phyloP scores from a whole-genome alignment of 768 basidiomycete genomes.

The Pisolithus albus region DNA sequence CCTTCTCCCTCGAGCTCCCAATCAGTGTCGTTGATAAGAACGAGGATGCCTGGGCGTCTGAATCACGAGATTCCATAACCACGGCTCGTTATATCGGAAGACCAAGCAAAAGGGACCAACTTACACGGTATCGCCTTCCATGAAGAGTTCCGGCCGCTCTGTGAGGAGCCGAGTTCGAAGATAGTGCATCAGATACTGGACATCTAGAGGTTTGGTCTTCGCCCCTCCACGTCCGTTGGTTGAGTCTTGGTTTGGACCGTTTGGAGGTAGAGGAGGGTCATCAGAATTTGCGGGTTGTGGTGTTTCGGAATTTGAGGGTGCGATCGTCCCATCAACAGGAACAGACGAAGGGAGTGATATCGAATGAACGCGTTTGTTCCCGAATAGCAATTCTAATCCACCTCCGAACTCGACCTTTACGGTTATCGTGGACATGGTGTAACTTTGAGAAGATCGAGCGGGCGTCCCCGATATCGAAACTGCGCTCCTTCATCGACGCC shows the following conservation, averaged over 20 bases:
- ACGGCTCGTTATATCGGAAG: background rate
- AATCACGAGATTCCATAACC: background rate
- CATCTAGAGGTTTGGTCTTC: slow-evolving; percentile 44
- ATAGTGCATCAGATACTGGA: slow-evolving; percentile 73
- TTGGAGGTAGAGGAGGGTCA: background rate
- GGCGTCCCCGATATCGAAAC: too few species aligned
- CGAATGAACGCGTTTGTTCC: slow-evolving; percentile 54
- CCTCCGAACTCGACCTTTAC: slow-evolving; percentile 76
- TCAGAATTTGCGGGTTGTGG: background rate
- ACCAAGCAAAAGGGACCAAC: slow-evolving; percentile 20
- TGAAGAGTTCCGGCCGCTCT: slow-evolving; percentile 84
- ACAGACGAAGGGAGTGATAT: slow-evolving; percentile 48
- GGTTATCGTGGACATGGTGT: slow-evolving; percentile 15
- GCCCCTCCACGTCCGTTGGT: background rate
- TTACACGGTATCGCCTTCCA: slow-evolving; percentile 83
- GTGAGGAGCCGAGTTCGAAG: slow-evolving; percentile 72
- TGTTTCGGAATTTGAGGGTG: slow-evolving; percentile 2
- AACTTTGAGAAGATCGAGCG: too few species aligned
- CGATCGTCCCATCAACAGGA: slow-evolving; percentile 30
- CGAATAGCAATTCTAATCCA: slow-evolving; percentile 81
- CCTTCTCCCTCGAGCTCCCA: slow-evolving; percentile 98
- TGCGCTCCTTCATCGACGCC: too few species aligned
- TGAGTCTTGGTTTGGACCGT: background rate
- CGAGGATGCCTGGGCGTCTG: slow-evolving; percentile 94
- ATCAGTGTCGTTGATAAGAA: slow-evolving; percentile 94